Evolutionary conservation across 805 yeast genomes (phyloP).

Genomic region (Pichia heedii): DNA sequence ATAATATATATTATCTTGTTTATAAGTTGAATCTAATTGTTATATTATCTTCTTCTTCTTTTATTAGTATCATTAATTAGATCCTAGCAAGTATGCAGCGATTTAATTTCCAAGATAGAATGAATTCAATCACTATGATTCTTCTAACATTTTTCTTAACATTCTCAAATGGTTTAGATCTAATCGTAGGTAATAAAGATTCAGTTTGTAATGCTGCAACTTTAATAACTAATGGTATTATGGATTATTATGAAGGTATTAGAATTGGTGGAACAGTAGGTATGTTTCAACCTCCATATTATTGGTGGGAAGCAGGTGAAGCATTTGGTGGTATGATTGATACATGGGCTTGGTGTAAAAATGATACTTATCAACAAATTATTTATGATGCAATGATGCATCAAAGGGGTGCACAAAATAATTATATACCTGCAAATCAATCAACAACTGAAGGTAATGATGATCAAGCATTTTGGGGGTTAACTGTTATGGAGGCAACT

Average conservation of each 20-base stretch:
- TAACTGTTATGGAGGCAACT: constrained; percentile 76
- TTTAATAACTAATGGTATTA: constrained; percentile 56
- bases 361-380: constrained; percentile 50
- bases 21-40: too few relatives aligned
- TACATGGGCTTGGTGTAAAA: constrained; percentile 60
- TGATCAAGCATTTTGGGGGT: constrained; percentile 92
- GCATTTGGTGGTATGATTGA: constrained; percentile 65
- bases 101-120: background rate
- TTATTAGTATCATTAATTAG: too few relatives aligned
- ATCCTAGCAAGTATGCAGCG: too few relatives aligned
- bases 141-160: background rate
- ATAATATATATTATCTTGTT: too few relatives aligned
- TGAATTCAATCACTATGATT: background rate
- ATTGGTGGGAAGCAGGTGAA: constrained; percentile 93
- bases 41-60: too few relatives aligned
- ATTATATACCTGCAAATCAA: constrained; percentile 76
- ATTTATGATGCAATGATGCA: constrained; percentile 52
- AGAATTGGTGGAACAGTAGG: constrained; percentile 63
- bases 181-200: constrained; percentile 16
- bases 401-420: constrained; percentile 56
- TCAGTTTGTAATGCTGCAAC: constrained; percentile 42
- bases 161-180: constrained; percentile 8
- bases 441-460: constrained; percentile 84
- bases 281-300: constrained; percentile 63
- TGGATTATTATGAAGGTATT: constrained; percentile 73